Percentiles rank a stretch among this genome's conserved stretches.
Evolutionary conservation across 2,329 filamentous ascomycete species (phyloP).

Genomic region (Dactylellina haptotyla): DNA sequence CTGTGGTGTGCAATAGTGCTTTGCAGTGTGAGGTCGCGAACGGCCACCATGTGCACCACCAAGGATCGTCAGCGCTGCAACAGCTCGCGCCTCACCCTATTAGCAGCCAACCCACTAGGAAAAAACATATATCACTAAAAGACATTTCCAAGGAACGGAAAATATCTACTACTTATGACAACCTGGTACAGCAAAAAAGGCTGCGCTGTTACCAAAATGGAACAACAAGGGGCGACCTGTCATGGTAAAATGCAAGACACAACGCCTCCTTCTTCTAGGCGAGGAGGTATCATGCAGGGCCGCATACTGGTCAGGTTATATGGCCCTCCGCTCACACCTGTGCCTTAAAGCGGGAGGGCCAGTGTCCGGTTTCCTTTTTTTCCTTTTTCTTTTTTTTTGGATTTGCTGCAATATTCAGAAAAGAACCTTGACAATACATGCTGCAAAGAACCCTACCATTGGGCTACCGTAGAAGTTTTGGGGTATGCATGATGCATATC

Average conservation of each 20-base stretch:
- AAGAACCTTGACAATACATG: background rate
- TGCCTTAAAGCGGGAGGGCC: conserved; percentile 41
- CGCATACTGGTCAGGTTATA: conserved; percentile 24
- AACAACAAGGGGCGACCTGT: conserved; percentile 33
- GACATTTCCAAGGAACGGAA: background rate
- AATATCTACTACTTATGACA: background rate
- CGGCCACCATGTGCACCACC: too few species aligned
- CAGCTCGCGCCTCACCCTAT: conserved; percentile 1
- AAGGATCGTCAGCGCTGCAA: conserved; percentile 7
- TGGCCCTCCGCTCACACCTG: conserved; percentile 30
- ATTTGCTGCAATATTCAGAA: background rate
- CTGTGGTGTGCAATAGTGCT: background rate
- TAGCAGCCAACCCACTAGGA: too few species aligned
- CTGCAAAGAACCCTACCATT: conserved; percentile 38
- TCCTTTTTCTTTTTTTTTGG: background rate
- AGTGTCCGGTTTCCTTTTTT: conserved; percentile 10
- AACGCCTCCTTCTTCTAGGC: conserved; percentile 52
- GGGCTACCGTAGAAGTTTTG: conserved; percentile 30
- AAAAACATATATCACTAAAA: too few species aligned
- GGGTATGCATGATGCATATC: conserved; percentile 51
- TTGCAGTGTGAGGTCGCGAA: background rate
- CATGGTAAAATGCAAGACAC: conserved; percentile 38
- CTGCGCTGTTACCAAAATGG: conserved; percentile 22
- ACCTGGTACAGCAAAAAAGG: background rate
- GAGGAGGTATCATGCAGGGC: conserved; percentile 51